Evolutionary conservation across 2,329 filamentous ascomycete species (phyloP).

Genomic region (Fulvia fulva): DNA sequence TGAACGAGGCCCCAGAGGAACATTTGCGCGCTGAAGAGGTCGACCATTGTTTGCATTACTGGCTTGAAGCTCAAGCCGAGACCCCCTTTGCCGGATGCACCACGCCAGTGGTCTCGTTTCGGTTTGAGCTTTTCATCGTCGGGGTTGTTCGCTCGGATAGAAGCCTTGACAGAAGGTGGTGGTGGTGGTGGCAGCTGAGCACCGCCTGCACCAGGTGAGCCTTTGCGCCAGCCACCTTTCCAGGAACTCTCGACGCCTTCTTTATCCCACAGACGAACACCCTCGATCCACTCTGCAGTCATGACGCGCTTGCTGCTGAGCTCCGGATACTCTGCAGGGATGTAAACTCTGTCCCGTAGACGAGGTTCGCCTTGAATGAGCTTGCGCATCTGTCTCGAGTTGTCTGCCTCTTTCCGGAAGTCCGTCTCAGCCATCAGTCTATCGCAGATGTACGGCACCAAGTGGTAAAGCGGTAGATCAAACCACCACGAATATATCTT

Average conservation of each 20-base stretch:
- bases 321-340: conserved; percentile 79
- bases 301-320: conserved; percentile 79
- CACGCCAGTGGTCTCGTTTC: conserved; percentile 73
- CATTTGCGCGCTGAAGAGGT: conserved; percentile 95
- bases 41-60: conserved; percentile 95
- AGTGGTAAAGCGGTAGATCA: conserved; percentile 83
- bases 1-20: conserved; percentile 95
- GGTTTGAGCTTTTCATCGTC: conserved; percentile 67
- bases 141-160: conserved; percentile 45
- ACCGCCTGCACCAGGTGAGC: conserved; percentile 74
- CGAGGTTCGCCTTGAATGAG: conserved; percentile 72
- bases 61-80: conserved; percentile 77
- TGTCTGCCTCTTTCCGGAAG: conserved; percentile 86
- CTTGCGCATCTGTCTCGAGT: conserved; percentile 76
- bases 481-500: conserved; percentile 83
- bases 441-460: conserved; percentile 91
- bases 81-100: conserved; percentile 67
- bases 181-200: conserved; percentile 54
- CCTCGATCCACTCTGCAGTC: conserved; percentile 97
- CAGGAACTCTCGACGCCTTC: conserved; percentile 71
- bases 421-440: conserved; percentile 91
- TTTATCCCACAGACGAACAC: conserved; percentile 88
- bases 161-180: conserved; percentile 24
- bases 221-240: conserved; percentile 70
- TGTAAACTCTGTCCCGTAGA: conserved; percentile 76